A percentile compares a stretch with the other conserved stretches of the same genome.
Evolutionary conservation across 768 basidiomycete genomes (phyloP).

Genomic region (Rhodotorula diobovata): DNA sequence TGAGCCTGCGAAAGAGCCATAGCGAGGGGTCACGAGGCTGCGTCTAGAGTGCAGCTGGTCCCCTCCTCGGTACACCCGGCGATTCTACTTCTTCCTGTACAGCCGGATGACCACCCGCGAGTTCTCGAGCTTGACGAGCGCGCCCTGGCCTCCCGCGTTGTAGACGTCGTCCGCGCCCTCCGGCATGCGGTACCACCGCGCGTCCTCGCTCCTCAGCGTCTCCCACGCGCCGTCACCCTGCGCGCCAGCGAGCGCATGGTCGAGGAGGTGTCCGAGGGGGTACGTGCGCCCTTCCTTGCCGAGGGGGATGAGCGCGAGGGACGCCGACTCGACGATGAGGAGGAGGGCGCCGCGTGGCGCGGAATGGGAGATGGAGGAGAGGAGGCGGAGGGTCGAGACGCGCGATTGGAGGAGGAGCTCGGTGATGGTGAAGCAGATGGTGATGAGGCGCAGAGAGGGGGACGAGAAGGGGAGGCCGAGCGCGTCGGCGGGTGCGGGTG

Average conservation of each 20-base stretch:
- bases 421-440: slow-evolving; percentile 41
- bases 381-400: slow-evolving; percentile 37
- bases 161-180: slow-evolving; percentile 23
- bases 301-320: slow-evolving; percentile 32
- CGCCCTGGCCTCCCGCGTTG: slow-evolving; percentile 13
- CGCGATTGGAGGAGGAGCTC: slow-evolving; percentile 43
- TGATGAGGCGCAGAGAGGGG: slow-evolving; percentile 27
- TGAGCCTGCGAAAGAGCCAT: too few species aligned
- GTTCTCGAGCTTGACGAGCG: slow-evolving; percentile 38
- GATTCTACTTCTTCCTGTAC: slow-evolving; percentile 15
- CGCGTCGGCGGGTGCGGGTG: not conserved
- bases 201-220: slow-evolving; percentile 25
- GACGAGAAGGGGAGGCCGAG: not conserved
- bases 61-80: not conserved
- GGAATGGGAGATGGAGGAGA: slow-evolving; percentile 16
- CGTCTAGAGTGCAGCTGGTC: not conserved
- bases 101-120: slow-evolving; percentile 33
- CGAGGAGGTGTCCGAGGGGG: slow-evolving; percentile 33
- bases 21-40: too few species aligned
- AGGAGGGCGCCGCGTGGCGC: slow-evolving; percentile 28
- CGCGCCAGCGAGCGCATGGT: slow-evolving; percentile 25
- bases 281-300: slow-evolving; percentile 29
- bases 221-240: slow-evolving; percentile 13
- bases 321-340: slow-evolving; percentile 39
- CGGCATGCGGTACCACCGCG: slow-evolving; percentile 36